phyloP scores from a whole-genome alignment of 179 eudicot genomes.

The Pouteria campechiana region DNA sequence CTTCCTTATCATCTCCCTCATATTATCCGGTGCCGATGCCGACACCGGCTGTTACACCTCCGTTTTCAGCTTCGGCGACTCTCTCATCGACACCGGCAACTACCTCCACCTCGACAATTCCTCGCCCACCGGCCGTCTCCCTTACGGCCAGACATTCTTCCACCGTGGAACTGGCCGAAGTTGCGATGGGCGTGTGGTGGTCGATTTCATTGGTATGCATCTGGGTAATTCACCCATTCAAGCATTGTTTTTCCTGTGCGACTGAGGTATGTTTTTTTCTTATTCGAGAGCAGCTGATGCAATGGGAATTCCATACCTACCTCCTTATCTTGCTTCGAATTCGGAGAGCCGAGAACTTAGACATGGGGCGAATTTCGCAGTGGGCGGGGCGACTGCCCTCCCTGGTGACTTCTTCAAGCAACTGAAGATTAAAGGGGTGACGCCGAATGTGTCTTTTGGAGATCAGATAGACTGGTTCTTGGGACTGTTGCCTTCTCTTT shows the following conservation, averaged over 20 bases:
- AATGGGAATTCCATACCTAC: not conserved
- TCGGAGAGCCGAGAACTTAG: conserved; percentile 24
- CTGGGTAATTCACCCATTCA: not conserved
- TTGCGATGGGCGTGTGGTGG: conserved; percentile 8
- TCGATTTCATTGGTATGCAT: conserved; percentile 14
- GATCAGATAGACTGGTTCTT: no score
- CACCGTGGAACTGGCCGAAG: conserved; percentile 11
- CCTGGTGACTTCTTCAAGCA: no score
- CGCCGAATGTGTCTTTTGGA: no score
- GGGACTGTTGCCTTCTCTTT: no score
- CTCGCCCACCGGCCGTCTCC: conserved; percentile 15
- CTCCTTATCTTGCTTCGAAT: conserved; percentile 9
- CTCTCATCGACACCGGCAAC: conserved; percentile 13
- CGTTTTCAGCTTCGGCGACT: conserved; percentile 12
- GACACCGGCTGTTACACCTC: no score
- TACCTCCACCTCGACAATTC: conserved; percentile 10
- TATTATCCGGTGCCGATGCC: no score
- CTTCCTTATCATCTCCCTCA: no score
- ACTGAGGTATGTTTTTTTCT: not conserved
- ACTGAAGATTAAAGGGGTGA: no score
- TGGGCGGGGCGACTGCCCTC: conserved; percentile 23
- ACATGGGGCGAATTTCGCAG: conserved; percentile 36
- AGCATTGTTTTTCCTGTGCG: not conserved
- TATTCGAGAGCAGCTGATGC: not conserved
- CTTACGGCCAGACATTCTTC: conserved; percentile 11